A percentile compares a stretch with the other conserved stretches of the same genome.
Evolutionary conservation across 441 rosid genomes (phyloP).

Genomic region (Omphalea diandra): DNA sequence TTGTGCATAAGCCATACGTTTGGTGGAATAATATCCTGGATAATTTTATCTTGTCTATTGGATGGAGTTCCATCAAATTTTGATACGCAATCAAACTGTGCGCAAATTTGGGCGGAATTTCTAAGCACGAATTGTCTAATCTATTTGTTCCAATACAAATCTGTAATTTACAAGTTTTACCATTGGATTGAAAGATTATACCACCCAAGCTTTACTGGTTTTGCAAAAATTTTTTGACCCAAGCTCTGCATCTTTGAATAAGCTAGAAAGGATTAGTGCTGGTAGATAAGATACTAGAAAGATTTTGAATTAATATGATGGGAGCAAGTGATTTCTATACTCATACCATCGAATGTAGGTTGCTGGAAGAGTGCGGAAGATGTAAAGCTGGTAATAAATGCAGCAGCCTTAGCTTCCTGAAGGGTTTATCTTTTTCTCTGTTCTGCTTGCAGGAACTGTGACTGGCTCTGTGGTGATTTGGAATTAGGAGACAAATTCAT

Average conservation of each 20-base stretch:
- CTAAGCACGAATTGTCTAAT: background rate
- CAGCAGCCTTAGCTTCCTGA: background rate
- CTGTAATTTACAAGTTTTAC: background rate
- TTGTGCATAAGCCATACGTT: constrained; percentile 6
- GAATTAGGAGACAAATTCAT: background rate
- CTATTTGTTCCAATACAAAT: too few relatives aligned
- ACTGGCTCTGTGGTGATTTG: background rate
- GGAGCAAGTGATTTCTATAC: background rate
- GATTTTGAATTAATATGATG: background rate
- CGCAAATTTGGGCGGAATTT: background rate
- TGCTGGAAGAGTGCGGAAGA: background rate
- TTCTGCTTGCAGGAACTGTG: too few relatives aligned
- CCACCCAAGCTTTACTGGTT: background rate
- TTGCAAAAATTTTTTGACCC: background rate
- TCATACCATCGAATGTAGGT: background rate
- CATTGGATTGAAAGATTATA: background rate
- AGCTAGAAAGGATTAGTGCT: background rate
- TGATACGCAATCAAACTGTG: background rate
- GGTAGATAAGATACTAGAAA: background rate
- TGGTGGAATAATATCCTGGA: background rate
- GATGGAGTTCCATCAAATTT: background rate
- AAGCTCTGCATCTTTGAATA: background rate
- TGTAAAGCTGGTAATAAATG: background rate
- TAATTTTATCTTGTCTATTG: background rate
- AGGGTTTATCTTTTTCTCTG: too few relatives aligned